Evolutionary conservation across 176 grass and related monocot species (phyloP).

Genomic region (Ensete ventricosum): DNA sequence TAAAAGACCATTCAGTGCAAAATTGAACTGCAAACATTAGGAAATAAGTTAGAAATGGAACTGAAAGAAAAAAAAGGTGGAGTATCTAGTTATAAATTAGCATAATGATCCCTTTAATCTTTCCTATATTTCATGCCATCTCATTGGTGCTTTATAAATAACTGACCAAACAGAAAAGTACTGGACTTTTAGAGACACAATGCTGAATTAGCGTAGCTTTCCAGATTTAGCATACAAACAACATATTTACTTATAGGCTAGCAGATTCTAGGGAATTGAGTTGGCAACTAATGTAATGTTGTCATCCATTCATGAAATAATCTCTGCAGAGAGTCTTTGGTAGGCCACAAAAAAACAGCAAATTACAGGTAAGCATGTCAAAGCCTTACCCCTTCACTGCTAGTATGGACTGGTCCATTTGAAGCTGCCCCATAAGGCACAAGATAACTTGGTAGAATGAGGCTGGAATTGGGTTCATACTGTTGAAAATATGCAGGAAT

Average conservation of each 20-base stretch:
- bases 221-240: too few species aligned
- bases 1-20: conserved; percentile 67
- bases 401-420: conserved; percentile 63
- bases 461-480: conserved; percentile 57
- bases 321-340: background rate
- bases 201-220: too few species aligned
- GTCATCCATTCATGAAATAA: background rate
- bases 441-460: conserved; percentile 91
- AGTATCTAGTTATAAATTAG: too few species aligned
- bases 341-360: background rate
- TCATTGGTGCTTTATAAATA: too few species aligned
- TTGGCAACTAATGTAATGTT: background rate
- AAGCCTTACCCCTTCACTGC: conserved; percentile 50
- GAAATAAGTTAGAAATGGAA: conserved; percentile 2
- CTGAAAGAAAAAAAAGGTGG: conserved; percentile 5
- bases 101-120: too few species aligned
- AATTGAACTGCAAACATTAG: conserved; percentile 55
- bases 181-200: too few species aligned
- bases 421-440: conserved; percentile 75
- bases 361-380: background rate
- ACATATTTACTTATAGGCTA: too few species aligned
- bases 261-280: too few species aligned
- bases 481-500: conserved; percentile 85
- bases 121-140: too few species aligned
- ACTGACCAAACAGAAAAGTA: too few species aligned